A percentile compares a stretch with the other conserved stretches of the same genome.
Evolutionary conservation across 306 rosid species (phyloP).

Genomic region (Dryas drummondii): DNA sequence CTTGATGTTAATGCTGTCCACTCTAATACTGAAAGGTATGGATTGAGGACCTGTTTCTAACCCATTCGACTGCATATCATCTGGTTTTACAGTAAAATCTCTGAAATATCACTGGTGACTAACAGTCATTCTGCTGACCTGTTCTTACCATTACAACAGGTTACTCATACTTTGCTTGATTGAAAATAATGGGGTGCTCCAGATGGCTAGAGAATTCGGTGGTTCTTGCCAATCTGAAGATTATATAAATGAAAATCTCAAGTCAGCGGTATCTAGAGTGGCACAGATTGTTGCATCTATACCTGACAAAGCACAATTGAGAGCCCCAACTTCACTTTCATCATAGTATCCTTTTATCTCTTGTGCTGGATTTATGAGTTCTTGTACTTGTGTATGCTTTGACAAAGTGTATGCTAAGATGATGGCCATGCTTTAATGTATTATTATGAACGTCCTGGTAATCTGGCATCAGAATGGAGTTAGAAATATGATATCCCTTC

Average conservation of each 20-base stretch:
- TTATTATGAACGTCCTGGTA: conserved; percentile 6
- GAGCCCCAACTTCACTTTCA: conserved; percentile 57
- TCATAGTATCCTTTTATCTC: conserved; percentile 74
- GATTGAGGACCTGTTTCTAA: background rate
- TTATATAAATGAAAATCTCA: conserved; percentile 31
- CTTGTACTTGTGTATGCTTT: conserved; percentile 17
- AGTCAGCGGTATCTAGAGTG: conserved; percentile 50
- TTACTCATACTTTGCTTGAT: conserved; percentile 73
- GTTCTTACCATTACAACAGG: conserved; percentile 40
- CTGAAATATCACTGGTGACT: conserved; percentile 18
- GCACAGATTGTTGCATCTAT: conserved; percentile 81
- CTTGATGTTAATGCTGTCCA: conserved; percentile 51
- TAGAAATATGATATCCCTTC: conserved; percentile 13
- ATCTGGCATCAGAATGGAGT: conserved; percentile 21
- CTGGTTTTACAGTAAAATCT: background rate
- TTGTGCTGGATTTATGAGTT: conserved; percentile 25
- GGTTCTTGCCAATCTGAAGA: conserved; percentile 33
- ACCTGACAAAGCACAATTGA: conserved; percentile 87
- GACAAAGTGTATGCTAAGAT: conserved; percentile 7
- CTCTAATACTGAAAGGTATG: conserved; percentile 73
- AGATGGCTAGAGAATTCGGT: conserved; percentile 75
- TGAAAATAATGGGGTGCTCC: conserved; percentile 77
- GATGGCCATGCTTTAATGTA: conserved; percentile 13
- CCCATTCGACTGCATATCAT: background rate
- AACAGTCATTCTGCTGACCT: conserved; percentile 6